Conservation (phyloP, 768 basidiomycete species). For the Mycena kentingensis region DNA sequence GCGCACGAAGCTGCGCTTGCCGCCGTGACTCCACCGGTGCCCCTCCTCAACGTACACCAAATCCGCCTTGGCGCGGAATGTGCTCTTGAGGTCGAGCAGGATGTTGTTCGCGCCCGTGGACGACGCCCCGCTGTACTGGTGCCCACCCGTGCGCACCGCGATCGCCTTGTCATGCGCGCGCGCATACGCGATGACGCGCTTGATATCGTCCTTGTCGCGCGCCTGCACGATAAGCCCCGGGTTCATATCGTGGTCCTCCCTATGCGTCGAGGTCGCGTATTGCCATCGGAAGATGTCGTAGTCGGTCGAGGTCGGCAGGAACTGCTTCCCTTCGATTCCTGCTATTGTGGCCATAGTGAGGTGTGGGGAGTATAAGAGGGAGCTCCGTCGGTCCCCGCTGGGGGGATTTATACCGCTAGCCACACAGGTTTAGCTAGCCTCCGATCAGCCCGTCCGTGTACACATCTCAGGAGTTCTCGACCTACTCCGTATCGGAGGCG, state of each 20-base stretch:
- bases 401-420: no score
- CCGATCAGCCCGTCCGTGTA: no score
- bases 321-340: conserved; percentile 14
- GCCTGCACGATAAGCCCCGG: conserved; percentile 16
- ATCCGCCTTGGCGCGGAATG: conserved; percentile 10
- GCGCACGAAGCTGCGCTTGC: conserved; percentile 15
- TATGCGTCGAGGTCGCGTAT: conserved; percentile 12
- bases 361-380: no score
- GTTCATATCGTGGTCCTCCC: conserved; percentile 15
- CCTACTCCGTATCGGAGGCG: no score
- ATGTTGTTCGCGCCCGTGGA: conserved; percentile 9
- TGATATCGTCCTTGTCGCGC: conserved; percentile 10
- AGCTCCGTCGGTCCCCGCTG: no score
- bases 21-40: no score
- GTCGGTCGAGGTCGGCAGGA: conserved; percentile 8
- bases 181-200: conserved; percentile 5
- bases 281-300: conserved; percentile 7
- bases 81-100: conserved; percentile 9
- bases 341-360: conserved; percentile 8
- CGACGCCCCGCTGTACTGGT: conserved; percentile 20
- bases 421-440: no score
- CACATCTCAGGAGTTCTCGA: no score
- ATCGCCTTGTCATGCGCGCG: conserved; percentile 7
- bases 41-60: conserved; percentile 14
- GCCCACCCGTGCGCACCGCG: conserved; percentile 15